phyloP scores from a whole-genome alignment of 306 rosid genomes.

The Erythrophleum fordii region DNA sequence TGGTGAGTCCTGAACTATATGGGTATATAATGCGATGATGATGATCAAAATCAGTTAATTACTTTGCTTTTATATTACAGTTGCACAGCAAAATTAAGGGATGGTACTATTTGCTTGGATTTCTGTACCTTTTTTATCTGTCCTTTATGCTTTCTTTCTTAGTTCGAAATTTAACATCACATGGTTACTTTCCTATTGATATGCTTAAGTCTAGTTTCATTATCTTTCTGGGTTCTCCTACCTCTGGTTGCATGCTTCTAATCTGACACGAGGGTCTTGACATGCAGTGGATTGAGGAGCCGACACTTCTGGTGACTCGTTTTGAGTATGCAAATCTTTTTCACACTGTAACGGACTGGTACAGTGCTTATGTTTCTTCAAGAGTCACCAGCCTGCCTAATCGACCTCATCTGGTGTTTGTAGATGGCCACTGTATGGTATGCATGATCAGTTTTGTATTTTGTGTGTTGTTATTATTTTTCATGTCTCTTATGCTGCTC shows the following conservation, averaged over 20 bases:
- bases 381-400: slow-evolving; percentile 80
- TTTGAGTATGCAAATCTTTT: slow-evolving; percentile 96
- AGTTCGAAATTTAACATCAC: background rate
- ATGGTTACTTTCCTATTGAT: slow-evolving; percentile 18
- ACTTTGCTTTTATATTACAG: background rate
- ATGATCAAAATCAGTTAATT: no score
- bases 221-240: slow-evolving; percentile 5
- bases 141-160: background rate
- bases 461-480: slow-evolving; percentile 10
- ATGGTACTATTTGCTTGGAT: background rate
- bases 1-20: background rate
- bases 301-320: slow-evolving; percentile 89
- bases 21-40: background rate
- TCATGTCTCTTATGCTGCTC: slow-evolving; percentile 27
- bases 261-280: no score
- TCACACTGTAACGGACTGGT: slow-evolving; percentile 96
- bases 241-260: slow-evolving; percentile 43
- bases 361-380: slow-evolving; percentile 89
- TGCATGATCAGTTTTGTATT: slow-evolving; percentile 24
- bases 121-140: background rate
- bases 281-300: slow-evolving; percentile 96
- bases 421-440: slow-evolving; percentile 97
- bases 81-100: background rate
- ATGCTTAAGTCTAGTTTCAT: background rate
- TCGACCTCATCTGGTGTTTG: slow-evolving; percentile 83